Evolutionary conservation across 495 filamentous ascomycete genomes (phyloP).

Genomic region (Lineolata rhizophorae): DNA sequence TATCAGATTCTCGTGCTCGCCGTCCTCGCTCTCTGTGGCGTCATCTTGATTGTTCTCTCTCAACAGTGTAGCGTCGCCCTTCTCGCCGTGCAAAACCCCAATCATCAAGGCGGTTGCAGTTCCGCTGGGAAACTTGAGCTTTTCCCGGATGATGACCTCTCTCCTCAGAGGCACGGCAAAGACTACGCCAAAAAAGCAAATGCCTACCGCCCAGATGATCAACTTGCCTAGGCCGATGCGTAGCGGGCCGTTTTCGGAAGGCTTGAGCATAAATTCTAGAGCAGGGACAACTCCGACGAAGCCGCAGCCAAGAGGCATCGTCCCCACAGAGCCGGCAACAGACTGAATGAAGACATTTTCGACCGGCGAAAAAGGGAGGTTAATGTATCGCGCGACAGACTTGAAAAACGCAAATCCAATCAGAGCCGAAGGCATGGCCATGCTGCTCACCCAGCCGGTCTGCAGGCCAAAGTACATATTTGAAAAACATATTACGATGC

Average conservation of each 20-base stretch:
- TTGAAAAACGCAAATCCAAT: slow-evolving; percentile 97
- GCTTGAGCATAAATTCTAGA: slow-evolving; percentile 59
- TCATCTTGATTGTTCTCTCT: slow-evolving; percentile 11
- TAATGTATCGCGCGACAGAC: slow-evolving; percentile 41
- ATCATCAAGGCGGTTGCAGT: slow-evolving; percentile 93
- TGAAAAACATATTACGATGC: slow-evolving; percentile 75
- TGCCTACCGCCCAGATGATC: slow-evolving; percentile 71
- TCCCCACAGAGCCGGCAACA: slow-evolving; percentile 83
- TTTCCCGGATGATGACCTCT: slow-evolving; percentile 82
- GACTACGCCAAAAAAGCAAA: slow-evolving; percentile 89
- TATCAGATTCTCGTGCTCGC: slow-evolving; percentile 11
- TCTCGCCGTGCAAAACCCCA: slow-evolving; percentile 54
- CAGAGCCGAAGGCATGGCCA: slow-evolving; percentile 83
- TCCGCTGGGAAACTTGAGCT: slow-evolving; percentile 80
- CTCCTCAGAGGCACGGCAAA: slow-evolving; percentile 76
- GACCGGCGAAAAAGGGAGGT: slow-evolving; percentile 63
- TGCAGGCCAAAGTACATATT: slow-evolving; percentile 98
- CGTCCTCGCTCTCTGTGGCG: slow-evolving; percentile 1
- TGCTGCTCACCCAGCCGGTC: slow-evolving; percentile 74
- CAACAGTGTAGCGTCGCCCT: slow-evolving; percentile 7
- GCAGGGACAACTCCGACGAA: slow-evolving; percentile 91
- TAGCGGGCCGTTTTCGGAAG: slow-evolving; percentile 58
- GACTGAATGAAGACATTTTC: slow-evolving; percentile 98
- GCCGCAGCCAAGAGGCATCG: slow-evolving; percentile 90
- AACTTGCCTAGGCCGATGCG: slow-evolving; percentile 49